A percentile compares a stretch with the other conserved stretches of the same genome.
Conservation (phyloP, 176 grass and related monocot species). For the Sorghum bicolor region Sorghum_bicolor_NCBIv3 NC_012871.2:68336001-68336500, state of each 20-base stretch:
- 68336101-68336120: conserved; percentile 51
- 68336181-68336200: conserved; percentile 54
- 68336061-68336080: conserved; percentile 75
- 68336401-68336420: background rate
- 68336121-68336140: conserved; percentile 81
- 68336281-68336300: background rate
- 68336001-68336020: conserved; percentile 54
- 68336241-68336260: conserved; percentile 50
- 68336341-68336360: conserved; percentile 9
- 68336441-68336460: conserved; percentile 18
- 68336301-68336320: background rate
- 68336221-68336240: conserved; percentile 66
- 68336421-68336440: background rate
- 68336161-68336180: conserved; percentile 92
- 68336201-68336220: conserved; percentile 92
- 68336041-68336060: conserved; percentile 74
- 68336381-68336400: conserved; percentile 28
- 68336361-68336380: conserved; percentile 23
- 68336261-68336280: conserved; percentile 36
- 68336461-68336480: conserved; percentile 2
- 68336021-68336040: conserved; percentile 56
- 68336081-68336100: conserved; percentile 52
- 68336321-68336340: background rate
- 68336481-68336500: background rate
- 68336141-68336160: conserved; percentile 55